Conservation (phyloP, 2,329 filamentous ascomycete species). For the Salinomyces thailandicus region DNA sequence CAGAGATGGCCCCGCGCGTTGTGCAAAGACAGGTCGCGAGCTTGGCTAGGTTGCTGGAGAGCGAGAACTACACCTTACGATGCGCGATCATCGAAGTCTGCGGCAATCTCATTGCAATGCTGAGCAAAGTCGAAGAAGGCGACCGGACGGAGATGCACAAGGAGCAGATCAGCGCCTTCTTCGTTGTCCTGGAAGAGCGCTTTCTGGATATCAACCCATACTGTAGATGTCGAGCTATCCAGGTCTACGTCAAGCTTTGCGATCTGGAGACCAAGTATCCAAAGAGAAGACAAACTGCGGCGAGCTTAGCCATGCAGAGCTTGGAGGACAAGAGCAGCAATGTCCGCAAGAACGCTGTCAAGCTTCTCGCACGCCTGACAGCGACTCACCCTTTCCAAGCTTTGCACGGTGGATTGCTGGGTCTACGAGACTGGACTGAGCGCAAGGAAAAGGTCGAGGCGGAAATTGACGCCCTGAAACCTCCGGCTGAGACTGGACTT, state of each 20-base stretch:
- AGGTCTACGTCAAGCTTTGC: conserved; percentile 85
- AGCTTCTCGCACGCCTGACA: conserved; percentile 75
- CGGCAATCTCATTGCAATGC: conserved; percentile 83
- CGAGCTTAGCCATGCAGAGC: conserved; percentile 78
- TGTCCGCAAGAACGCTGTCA: conserved; percentile 88
- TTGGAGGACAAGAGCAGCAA: conserved; percentile 98
- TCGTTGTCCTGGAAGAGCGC: conserved; percentile 89
- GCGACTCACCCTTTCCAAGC: conserved; percentile 90
- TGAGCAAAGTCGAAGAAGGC: conserved; percentile 68
- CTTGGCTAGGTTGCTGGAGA: conserved; percentile 87
- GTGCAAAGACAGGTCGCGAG: conserved; percentile 98
- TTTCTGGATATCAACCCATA: conserved; percentile 97
- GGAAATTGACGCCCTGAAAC: conserved; percentile 71
- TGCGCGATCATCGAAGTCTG: conserved; percentile 95
- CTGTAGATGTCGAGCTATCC: conserved; percentile 80
- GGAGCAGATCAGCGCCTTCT: conserved; percentile 90
- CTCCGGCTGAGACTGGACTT: conserved; percentile 68
- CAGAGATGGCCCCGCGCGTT: conserved; percentile 77
- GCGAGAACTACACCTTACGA: conserved; percentile 90
- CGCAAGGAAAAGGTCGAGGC: conserved; percentile 72
- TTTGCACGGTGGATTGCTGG: conserved; percentile 79
- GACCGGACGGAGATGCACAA: conserved; percentile 89
- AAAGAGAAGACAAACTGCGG: conserved; percentile 76
- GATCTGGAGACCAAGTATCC: conserved; percentile 95
- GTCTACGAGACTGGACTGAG: conserved; percentile 73